These are phyloP conservation scores for Tremella fuciformis DNA, from an alignment of 768 basidiomycete genomes.

Conservation along the genomic window DNA sequence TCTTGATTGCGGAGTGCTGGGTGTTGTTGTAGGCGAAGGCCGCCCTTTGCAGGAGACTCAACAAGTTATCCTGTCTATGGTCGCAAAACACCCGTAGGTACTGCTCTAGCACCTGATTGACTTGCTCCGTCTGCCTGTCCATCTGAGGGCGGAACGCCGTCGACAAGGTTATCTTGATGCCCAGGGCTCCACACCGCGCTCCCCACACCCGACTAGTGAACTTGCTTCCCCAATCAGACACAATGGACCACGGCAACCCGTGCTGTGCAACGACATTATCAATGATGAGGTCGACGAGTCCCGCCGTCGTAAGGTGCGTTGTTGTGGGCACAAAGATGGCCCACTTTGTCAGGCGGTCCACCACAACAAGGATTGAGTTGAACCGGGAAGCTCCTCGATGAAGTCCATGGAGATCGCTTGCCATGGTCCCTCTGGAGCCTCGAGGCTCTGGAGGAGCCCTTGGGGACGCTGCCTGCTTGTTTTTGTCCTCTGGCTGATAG, in stretches of 20 bases:
- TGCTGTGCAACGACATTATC: too few relatives aligned
- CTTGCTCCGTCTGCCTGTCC: too few relatives aligned
- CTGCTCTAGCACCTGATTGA: too few relatives aligned
- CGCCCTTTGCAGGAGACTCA: too few relatives aligned
- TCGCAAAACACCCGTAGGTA: too few relatives aligned
- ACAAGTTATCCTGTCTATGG: too few relatives aligned
- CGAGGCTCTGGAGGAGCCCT: conserved; percentile 46
- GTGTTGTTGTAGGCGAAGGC: too few relatives aligned
- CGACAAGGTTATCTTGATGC: conserved; percentile 51
- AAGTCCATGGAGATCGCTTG: conserved; percentile 50
- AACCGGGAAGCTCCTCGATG: conserved; percentile 24
- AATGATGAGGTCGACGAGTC: too few relatives aligned
- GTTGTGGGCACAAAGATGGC: conserved; percentile 56
- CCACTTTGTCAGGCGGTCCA: conserved; percentile 52
- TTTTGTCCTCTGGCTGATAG: conserved; percentile 50
- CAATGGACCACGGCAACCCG: too few relatives aligned
- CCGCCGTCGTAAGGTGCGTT: too few relatives aligned
- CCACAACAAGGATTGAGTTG: conserved; percentile 52
- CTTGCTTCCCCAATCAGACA: too few relatives aligned
- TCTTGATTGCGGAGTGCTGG: too few relatives aligned
- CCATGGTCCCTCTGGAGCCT: conserved; percentile 42
- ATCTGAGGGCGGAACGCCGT: conserved; percentile 56
- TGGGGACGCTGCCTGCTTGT: conserved; percentile 51
- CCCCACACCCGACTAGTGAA: conserved; percentile 55
- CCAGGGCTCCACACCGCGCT: conserved; percentile 46